Base-by-base conservation (phyloP, 169 alveolate genomes). In the Plasmodium cynomolgi region DNA sequence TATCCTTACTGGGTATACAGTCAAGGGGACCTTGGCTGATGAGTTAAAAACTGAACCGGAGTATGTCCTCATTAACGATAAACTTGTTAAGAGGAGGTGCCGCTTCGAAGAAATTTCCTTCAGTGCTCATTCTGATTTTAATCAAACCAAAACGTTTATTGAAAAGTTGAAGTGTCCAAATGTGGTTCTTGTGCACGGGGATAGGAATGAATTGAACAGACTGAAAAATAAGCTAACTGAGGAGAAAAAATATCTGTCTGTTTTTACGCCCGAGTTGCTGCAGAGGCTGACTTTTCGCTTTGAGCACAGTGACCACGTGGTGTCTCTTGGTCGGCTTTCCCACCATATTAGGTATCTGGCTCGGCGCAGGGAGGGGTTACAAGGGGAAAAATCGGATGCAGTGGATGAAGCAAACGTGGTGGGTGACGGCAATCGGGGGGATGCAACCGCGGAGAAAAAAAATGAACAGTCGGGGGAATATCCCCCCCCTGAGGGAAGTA, bases 181-280 rank as follows among this genome's bases (percentile, higher is more conserved):
- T 96, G 99, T 98, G 9, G 98, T 98, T 62, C 95, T 99, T 31
- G 99, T 99, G 17, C 99, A 99, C 95, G 99, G 99, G 31, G 99
- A 98, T 83, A 96, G 97, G 29, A 98, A 97, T 80, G 99, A 98
- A 84, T 96, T 97, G 96, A 92, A 96, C 74, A 95, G 98, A 68
- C 93, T 97, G 91, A 93, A 92, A 71, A 97, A 96, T 77, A 97
- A 97, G 54, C 93, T 97, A 29, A 81, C 91, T 20, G 98, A 95
- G 83, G 93, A 93, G 33, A 91, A 93, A 34, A 93, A 93, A 8
- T 92, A 93, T 33, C 26, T 95, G 37, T 93, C 97, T 3, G 97
- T 95, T 47, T 95, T 95, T 83, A 94, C 97, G 29, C 97, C 97
- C 29, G 97, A 95, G 83, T 74, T 95, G 26, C 86, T 95, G 50